These are phyloP conservation scores for Perilla frutescens DNA, from an alignment of 257 asterid genomes.

Conservation along the genomic window DNA sequence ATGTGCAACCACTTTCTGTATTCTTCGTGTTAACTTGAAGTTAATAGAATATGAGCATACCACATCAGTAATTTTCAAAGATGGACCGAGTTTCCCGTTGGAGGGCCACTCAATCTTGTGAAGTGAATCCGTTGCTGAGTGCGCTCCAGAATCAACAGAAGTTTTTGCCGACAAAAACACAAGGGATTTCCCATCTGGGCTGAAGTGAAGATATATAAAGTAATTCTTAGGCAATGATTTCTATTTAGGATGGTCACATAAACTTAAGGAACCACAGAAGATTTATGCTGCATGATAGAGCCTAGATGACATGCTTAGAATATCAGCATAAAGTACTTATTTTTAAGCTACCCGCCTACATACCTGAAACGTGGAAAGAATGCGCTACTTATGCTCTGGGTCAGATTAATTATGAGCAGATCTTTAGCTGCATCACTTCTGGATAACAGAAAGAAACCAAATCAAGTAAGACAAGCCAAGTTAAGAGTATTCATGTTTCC, in stretches of 20 bases:
- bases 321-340: not conserved
- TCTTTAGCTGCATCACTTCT: conserved; percentile 57
- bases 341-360: not conserved
- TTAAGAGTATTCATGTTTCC: conserved; percentile 19
- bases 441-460: conserved; percentile 34
- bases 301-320: not conserved
- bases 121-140: conserved; percentile 84
- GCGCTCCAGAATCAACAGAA: conserved; percentile 84
- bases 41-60: conserved; percentile 47
- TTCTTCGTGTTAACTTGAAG: conserved; percentile 1
- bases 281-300: not conserved
- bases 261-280: conserved; percentile 5
- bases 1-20: not conserved
- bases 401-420: conserved; percentile 49
- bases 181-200: conserved; percentile 83
- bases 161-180: conserved; percentile 77
- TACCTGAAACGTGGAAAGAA: conserved; percentile 90
- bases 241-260: conserved; percentile 2
- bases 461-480: conserved; percentile 34
- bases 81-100: conserved; percentile 52
- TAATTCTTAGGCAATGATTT: conserved; percentile 17
- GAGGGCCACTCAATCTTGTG: conserved; percentile 85
- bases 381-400: conserved; percentile 75
- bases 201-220: conserved; percentile 54
- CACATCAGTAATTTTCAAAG: conserved; percentile 64